Evolutionary conservation across 75 land plant genomes (phyloP).

Genomic region (Pinus taeda): DNA sequence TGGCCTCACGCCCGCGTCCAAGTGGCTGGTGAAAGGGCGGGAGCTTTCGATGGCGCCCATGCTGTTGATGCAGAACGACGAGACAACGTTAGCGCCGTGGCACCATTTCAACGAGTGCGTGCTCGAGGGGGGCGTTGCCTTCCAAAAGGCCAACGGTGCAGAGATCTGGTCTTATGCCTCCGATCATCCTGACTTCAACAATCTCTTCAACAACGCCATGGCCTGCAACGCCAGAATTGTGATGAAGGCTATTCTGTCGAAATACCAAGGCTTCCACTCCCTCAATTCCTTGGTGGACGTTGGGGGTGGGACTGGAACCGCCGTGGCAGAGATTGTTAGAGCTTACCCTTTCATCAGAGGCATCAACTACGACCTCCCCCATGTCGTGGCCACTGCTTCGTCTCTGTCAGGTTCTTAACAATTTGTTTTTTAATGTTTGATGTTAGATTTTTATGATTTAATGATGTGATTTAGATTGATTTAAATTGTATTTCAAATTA

Average conservation of each 20-base stretch:
- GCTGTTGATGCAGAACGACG: slow-evolving; percentile 14
- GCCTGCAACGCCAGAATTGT: slow-evolving; percentile 15
- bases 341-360: slow-evolving; percentile 44
- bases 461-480: no score
- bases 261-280: slow-evolving; percentile 19
- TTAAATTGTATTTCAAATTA: no score
- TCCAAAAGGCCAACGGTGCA: slow-evolving; percentile 21
- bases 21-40: not conserved
- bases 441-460: no score
- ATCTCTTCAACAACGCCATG: slow-evolving; percentile 30
- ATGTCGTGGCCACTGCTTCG: slow-evolving; percentile 33
- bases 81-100: slow-evolving; percentile 18
- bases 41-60: not conserved
- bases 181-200: slow-evolving; percentile 10
- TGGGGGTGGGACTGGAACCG: slow-evolving; percentile 40
- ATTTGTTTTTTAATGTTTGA: no score
- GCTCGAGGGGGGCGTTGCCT: slow-evolving; percentile 10
- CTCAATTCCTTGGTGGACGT: slow-evolving; percentile 35
- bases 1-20: slow-evolving; percentile 22
- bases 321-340: slow-evolving; percentile 30
- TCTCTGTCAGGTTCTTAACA: slow-evolving; percentile 6
- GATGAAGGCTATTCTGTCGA: slow-evolving; percentile 10
- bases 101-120: slow-evolving; percentile 20
- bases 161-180: slow-evolving; percentile 15
- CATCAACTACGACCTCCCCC: slow-evolving; percentile 62